phyloP scores from a whole-genome alignment of 1,139 yeast species.

The Candida tropicalis region DNA sequence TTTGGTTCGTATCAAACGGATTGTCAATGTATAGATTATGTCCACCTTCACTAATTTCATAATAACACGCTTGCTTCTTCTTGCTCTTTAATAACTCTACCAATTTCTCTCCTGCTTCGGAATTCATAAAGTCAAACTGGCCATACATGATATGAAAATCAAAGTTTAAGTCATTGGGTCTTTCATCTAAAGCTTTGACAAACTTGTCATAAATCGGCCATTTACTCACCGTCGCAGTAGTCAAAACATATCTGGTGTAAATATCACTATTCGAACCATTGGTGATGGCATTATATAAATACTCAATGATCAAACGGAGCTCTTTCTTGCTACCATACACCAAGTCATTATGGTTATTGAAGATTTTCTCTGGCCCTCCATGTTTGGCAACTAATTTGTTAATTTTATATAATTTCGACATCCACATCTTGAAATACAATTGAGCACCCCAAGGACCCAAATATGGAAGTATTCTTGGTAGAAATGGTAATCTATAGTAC shows the following conservation, averaged over 20 bases:
- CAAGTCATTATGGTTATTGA: constrained; percentile 31
- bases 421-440: constrained; percentile 47
- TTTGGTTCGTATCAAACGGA: constrained; percentile 56
- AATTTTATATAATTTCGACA: constrained; percentile 45
- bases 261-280: constrained; percentile 66
- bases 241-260: constrained; percentile 62
- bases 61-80: constrained; percentile 18
- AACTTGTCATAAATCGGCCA: constrained; percentile 75
- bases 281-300: constrained; percentile 62
- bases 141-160: constrained; percentile 71
- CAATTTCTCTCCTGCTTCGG: constrained; percentile 66
- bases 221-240: constrained; percentile 77
- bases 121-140: constrained; percentile 84
- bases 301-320: constrained; percentile 50
- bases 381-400: constrained; percentile 40
- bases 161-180: constrained; percentile 29
- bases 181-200: constrained; percentile 24
- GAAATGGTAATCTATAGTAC: constrained; percentile 45
- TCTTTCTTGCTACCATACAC: constrained; percentile 47
- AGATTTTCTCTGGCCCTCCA: constrained; percentile 34
- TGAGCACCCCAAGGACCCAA: constrained; percentile 57
- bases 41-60: constrained; percentile 43
- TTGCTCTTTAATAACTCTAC: constrained; percentile 34
- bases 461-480: constrained; percentile 46
- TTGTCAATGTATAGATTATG: constrained; percentile 51